Conservation (phyloP, 2,329 filamentous ascomycete genomes). For the Colletotrichum spinosum region DNA sequence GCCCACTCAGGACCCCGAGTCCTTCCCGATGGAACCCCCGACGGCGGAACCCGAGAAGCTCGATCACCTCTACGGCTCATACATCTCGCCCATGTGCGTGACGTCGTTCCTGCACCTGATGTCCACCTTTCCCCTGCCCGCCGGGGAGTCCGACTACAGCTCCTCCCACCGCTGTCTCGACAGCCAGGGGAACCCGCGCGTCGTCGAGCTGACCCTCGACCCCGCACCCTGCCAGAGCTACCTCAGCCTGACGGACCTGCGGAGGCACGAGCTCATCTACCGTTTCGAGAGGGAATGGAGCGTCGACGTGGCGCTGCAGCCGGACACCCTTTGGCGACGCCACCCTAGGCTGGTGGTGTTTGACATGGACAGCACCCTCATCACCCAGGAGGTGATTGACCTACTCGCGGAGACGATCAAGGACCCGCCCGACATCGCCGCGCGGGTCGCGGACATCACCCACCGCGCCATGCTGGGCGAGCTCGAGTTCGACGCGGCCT, state of each 20-base stretch:
- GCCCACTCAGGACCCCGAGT: conserved; percentile 68
- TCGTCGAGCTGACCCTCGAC: conserved; percentile 75
- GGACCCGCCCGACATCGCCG: conserved; percentile 77
- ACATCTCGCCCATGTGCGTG: conserved; percentile 73
- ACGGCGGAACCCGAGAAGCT: conserved; percentile 68
- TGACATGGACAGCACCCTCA: conserved; percentile 98
- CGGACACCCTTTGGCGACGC: conserved; percentile 78
- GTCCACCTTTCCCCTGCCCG: conserved; percentile 68
- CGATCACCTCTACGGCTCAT: conserved; percentile 74
- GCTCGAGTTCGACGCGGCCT: conserved; percentile 87
- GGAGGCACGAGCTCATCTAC: conserved; percentile 85
- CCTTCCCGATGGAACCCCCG: conserved; percentile 70
- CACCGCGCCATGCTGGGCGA: conserved; percentile 96
- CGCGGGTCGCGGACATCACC: conserved; percentile 88
- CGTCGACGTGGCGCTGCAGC: conserved; percentile 83
- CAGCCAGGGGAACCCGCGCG: conserved; percentile 66
- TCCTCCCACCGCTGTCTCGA: conserved; percentile 76
- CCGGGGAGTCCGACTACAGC: conserved; percentile 62
- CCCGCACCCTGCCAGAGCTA: conserved; percentile 72
- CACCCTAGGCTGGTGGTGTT: conserved; percentile 92
- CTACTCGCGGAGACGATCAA: conserved; percentile 85
- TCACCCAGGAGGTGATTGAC: conserved; percentile 97
- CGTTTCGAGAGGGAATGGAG: conserved; percentile 91
- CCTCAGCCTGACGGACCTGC: conserved; percentile 74
- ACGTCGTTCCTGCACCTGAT: conserved; percentile 75